Conservation (phyloP, 2,329 filamentous ascomycete genomes). For the Exophiala calicioides region DNA sequence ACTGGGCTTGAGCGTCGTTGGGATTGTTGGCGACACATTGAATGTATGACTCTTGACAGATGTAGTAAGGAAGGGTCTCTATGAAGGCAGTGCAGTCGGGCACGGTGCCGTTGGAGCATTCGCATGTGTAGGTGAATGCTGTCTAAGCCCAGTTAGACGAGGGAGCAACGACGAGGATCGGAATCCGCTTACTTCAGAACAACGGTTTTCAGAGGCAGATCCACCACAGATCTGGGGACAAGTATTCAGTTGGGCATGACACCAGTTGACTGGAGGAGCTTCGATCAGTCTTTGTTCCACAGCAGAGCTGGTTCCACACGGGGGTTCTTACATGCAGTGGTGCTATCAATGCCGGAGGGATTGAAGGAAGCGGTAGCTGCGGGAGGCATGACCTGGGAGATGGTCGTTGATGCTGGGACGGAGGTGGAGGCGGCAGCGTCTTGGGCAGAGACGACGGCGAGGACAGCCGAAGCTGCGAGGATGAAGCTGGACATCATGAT, state of each 20-base stretch:
- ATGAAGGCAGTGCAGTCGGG: conserved; percentile 59
- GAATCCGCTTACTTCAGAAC: conserved; percentile 55
- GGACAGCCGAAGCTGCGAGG: conserved; percentile 25
- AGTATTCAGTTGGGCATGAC: conserved; percentile 58
- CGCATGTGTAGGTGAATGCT: conserved; percentile 58
- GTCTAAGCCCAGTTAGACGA: conserved; percentile 37
- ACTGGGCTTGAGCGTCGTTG: conserved; percentile 49
- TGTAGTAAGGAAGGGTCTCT: conserved; percentile 61
- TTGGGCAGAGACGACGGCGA: conserved; percentile 24
- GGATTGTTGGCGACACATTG: conserved; percentile 51
- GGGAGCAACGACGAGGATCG: neutral
- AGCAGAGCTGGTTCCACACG: neutral
- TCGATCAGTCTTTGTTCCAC: conserved; percentile 4
- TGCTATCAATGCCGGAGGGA: conserved; percentile 17
- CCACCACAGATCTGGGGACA: conserved; percentile 63
- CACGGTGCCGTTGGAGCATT: conserved; percentile 56
- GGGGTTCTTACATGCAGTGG: conserved; percentile 29
- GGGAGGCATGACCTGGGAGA: conserved; percentile 31
- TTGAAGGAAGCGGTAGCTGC: conserved; percentile 28
- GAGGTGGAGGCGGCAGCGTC: conserved; percentile 29
- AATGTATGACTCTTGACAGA: conserved; percentile 56
- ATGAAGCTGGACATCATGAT: conserved; percentile 29
- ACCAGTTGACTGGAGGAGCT: conserved; percentile 57
- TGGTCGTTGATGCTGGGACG: conserved; percentile 29
- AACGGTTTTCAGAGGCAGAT: conserved; percentile 53